Conservation (phyloP, 306 rosid genomes). For the Boehmeria nivea region DNA sequence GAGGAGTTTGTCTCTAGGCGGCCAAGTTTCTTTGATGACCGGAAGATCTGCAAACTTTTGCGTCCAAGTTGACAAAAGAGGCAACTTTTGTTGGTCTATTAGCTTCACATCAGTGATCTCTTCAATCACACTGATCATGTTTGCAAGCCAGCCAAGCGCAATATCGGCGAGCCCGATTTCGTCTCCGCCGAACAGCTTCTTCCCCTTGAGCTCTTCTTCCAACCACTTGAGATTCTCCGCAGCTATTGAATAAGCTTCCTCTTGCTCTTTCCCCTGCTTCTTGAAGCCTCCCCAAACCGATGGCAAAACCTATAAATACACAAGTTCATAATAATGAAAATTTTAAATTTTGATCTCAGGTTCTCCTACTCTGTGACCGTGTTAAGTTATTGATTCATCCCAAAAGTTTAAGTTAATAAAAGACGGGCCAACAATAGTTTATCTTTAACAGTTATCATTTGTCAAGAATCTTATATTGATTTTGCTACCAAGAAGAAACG, state of each 20-base stretch:
- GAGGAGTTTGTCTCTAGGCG: slow-evolving; percentile 23
- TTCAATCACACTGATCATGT: neutral
- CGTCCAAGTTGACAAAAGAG: slow-evolving; percentile 19
- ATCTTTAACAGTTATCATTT: too few relatives aligned
- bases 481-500: too few relatives aligned
- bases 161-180: slow-evolving; percentile 20
- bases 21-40: slow-evolving; percentile 28
- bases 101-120: slow-evolving; percentile 8
- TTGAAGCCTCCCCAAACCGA: neutral
- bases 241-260: slow-evolving; percentile 14
- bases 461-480: too few relatives aligned
- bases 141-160: slow-evolving; percentile 27
- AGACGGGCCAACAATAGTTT: too few relatives aligned
- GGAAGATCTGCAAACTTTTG: slow-evolving; percentile 20
- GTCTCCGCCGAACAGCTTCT: slow-evolving; percentile 25
- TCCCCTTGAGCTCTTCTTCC: slow-evolving; percentile 22
- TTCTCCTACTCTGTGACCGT: too few relatives aligned
- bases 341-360: too few relatives aligned
- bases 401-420: too few relatives aligned
- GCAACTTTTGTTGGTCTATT: slow-evolving; percentile 13
- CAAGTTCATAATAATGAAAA: too few relatives aligned
- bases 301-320: slow-evolving; percentile 14
- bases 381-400: too few relatives aligned
- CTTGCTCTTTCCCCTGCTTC: slow-evolving; percentile 29
- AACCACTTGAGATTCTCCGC: slow-evolving; percentile 17